A percentile compares a stretch with the other conserved stretches of the same genome.
These are phyloP conservation scores for Phoma herbarum DNA, from an alignment of 2,329 filamentous ascomycete genomes.

Conservation along the genomic window DNA sequence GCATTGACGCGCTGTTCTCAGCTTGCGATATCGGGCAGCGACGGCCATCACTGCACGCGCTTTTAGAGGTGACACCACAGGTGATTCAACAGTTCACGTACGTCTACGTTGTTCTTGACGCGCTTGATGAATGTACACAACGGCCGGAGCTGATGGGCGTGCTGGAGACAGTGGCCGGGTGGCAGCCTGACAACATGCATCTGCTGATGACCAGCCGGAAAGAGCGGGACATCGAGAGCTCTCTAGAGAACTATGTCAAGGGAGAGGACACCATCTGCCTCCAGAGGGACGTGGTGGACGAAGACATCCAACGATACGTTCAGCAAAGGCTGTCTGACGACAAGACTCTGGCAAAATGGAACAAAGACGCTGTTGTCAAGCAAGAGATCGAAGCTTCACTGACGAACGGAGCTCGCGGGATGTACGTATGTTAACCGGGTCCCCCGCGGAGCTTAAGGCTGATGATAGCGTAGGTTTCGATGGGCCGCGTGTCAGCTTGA, in stretches of 20 bases:
- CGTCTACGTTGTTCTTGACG: slow-evolving; percentile 37
- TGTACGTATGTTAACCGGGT: slow-evolving; percentile 28
- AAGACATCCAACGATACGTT: slow-evolving; percentile 42
- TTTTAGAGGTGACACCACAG: slow-evolving; percentile 31
- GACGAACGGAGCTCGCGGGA: slow-evolving; percentile 34
- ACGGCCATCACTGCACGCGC: slow-evolving; percentile 31
- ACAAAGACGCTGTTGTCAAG: slow-evolving; percentile 33
- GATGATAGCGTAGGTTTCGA: slow-evolving; percentile 35
- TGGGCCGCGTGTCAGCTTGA: slow-evolving; percentile 42
- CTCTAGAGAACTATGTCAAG: slow-evolving; percentile 25
- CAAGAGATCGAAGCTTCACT: slow-evolving; percentile 45
- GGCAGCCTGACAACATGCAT: slow-evolving; percentile 36
- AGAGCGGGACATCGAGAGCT: slow-evolving; percentile 41
- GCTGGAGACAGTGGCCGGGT: slow-evolving; percentile 29
- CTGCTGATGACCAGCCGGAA: slow-evolving; percentile 40
- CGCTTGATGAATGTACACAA: slow-evolving; percentile 40
- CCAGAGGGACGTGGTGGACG: slow-evolving; percentile 37
- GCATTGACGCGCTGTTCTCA: slow-evolving; percentile 39
- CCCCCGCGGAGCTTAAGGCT: slow-evolving; percentile 4
- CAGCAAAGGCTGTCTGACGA: slow-evolving; percentile 48
- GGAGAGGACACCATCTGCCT: slow-evolving; percentile 29
- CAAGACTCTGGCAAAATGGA: slow-evolving; percentile 36
- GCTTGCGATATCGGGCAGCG: slow-evolving; percentile 31
- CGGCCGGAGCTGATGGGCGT: slow-evolving; percentile 34
- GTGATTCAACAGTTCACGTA: slow-evolving; percentile 38